Percentiles rank a stretch among this genome's conserved stretches.
These are phyloP conservation scores for Pythium aphanidermatum DNA, from an alignment of 352 stramenopile species.

Conservation along the genomic window DNA sequence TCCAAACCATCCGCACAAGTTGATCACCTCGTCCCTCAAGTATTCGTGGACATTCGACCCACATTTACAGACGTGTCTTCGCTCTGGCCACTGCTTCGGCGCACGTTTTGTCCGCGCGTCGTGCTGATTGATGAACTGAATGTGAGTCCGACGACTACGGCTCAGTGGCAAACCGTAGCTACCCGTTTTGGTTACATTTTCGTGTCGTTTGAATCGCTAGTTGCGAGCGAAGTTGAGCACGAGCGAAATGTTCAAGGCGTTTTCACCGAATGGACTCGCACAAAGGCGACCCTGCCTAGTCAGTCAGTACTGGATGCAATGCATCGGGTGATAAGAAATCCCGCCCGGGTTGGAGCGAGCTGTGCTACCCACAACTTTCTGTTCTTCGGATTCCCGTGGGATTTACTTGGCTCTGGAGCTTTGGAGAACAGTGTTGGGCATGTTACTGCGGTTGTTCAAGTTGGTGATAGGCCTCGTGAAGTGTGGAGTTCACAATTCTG, in stretches of 20 bases:
- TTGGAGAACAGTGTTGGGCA: conserved; percentile 27
- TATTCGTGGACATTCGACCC: conserved; percentile 1
- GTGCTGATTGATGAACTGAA: conserved; percentile 28
- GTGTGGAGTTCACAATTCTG: conserved; percentile 3
- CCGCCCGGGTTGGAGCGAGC: background rate
- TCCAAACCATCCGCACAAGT: too few relatives aligned
- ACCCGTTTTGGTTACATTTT: conserved; percentile 2
- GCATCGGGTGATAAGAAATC: conserved; percentile 6
- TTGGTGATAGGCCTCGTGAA: background rate
- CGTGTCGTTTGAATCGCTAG: conserved; percentile 16
- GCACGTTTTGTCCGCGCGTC: conserved; percentile 29
- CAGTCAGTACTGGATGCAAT: conserved; percentile 24
- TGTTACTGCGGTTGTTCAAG: conserved; percentile 11
- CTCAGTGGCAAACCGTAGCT: background rate
- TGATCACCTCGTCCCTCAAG: background rate
- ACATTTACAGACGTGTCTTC: background rate
- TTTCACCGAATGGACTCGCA: conserved; percentile 26
- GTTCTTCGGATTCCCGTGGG: conserved; percentile 38
- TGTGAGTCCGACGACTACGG: background rate
- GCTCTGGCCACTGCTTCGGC: conserved; percentile 18
- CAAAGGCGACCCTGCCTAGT: conserved; percentile 17
- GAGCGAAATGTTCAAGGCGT: conserved; percentile 21
- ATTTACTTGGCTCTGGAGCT: conserved; percentile 13
- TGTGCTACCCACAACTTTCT: conserved; percentile 29
- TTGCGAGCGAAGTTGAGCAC: conserved; percentile 8